These are phyloP conservation scores for Carex scoparia DNA, from an alignment of 176 grass and related monocot genomes.

Conservation along the genomic window DNA sequence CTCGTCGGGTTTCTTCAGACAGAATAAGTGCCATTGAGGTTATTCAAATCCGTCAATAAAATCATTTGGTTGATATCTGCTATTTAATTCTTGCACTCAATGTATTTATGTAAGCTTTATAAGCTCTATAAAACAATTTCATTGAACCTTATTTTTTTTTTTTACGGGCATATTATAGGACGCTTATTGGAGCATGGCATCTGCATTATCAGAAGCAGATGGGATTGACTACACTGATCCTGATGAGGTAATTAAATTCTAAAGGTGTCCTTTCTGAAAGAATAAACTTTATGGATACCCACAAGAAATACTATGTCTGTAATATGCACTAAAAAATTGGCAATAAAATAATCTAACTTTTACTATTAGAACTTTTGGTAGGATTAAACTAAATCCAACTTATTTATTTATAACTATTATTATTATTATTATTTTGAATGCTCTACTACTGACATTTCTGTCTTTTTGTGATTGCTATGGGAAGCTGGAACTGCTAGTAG, in stretches of 20 bases:
- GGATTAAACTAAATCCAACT: conserved; percentile 5
- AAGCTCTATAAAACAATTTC: background rate
- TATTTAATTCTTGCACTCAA: background rate
- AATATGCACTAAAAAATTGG: background rate
- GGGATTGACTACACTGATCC: conserved; percentile 95
- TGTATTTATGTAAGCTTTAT: background rate
- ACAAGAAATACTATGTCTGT: background rate
- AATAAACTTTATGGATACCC: background rate
- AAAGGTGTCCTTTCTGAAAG: background rate
- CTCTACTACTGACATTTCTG: background rate
- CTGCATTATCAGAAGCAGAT: conserved; percentile 91
- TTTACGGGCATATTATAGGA: conserved; percentile 36
- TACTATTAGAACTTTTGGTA: background rate
- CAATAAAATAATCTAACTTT: background rate
- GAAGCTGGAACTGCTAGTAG: conserved; percentile 90
- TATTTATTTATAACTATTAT: background rate
- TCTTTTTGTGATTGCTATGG: conserved; percentile 24
- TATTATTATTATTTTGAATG: conserved; percentile 7
- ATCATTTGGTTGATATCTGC: background rate
- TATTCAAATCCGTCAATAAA: background rate
- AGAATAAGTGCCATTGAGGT: conserved; percentile 91
- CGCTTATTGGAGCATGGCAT: conserved; percentile 87
- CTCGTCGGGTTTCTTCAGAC: conserved; percentile 63
- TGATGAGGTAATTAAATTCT: conserved; percentile 58
- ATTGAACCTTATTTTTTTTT: background rate